Evolutionary conservation across 768 basidiomycete genomes (phyloP).

Genomic region (Coprinellus aureogranulatus): DNA sequence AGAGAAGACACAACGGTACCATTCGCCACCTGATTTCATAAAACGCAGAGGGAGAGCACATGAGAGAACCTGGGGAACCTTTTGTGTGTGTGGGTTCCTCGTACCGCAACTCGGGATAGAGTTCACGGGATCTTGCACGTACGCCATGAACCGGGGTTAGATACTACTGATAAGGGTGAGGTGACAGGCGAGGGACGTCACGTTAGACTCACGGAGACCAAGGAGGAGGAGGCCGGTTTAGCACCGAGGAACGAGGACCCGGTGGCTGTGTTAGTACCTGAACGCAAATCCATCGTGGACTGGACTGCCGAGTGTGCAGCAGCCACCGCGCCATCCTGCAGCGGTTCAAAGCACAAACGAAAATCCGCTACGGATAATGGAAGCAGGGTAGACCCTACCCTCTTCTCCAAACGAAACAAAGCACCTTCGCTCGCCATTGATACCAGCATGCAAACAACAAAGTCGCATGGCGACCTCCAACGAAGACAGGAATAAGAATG

Average conservation of each 20-base stretch:
- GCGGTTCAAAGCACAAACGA: too few relatives aligned
- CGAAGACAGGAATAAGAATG: not conserved
- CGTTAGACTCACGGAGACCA: too few relatives aligned
- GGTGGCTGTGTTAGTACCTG: conserved; percentile 11
- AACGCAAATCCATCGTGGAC: not conserved
- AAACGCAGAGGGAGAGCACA: conserved; percentile 2
- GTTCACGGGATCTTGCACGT: not conserved
- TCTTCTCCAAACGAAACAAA: not conserved
- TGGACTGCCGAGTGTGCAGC: too few relatives aligned
- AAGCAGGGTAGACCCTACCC: not conserved
- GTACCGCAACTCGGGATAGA: not conserved
- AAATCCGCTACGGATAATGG: not conserved
- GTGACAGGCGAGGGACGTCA: too few relatives aligned
- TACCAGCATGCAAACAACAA: not conserved
- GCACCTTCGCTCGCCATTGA: not conserved
- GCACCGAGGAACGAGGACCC: not conserved
- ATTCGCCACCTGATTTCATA: conserved; percentile 11
- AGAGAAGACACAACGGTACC: conserved; percentile 10
- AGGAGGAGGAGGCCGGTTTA: not conserved
- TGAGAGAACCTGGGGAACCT: not conserved
- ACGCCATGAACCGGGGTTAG: not conserved
- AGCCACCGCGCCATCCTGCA: too few relatives aligned
- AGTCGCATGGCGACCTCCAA: not conserved
- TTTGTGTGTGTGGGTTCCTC: not conserved
- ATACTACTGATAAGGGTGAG: too few relatives aligned